Base-by-base conservation (phyloP, 106 monocot species). In the Amphibolis antarctica region DNA sequence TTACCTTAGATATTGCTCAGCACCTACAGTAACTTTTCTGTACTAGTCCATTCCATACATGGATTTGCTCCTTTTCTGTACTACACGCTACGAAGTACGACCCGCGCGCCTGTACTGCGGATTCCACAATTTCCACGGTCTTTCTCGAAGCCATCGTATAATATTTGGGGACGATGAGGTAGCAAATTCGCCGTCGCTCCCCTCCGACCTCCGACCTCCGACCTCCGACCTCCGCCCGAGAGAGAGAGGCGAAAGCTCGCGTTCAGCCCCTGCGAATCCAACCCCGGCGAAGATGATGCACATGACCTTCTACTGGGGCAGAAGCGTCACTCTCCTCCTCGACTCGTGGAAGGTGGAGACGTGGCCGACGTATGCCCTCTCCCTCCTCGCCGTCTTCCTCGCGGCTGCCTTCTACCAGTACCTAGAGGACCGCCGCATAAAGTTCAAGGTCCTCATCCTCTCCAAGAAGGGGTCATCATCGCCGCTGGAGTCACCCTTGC, bases 251-350 rank as follows among this genome's bases (percentile, higher is more conserved):
- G 7, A 36, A 36, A 36, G 42, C 44, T 14, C 47, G 4, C 15
- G 11, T 59, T 11, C 59, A 12, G 24, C 59, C 3, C 42, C 19
- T n/a, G 31, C 60, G 42, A 10, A 21, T 23, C 50, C 50, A 46
- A 70, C 48, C 11, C 56, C 21, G 0, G 44, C 49, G 44, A 81
- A 63, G 75, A 93, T 93, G 93, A 93, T 93, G 94, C 89, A 94
- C 86, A 89, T 86, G 86, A 89, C 89, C 71, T 94, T 94, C 81
- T 94, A 94, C 77, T 94, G 94, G 94, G 89, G 94, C 45, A 83
- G 69, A 69, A 74, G 42, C 24, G 89, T 84, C 12, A 89, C 89
- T 13, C 74, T 94, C 48, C 94, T 94, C 57, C 74, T 94, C 75
- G 86, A 94, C 76, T 68, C 72, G 10, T 94, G 94, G 89, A 66